Percentiles rank a stretch among this genome's conserved stretches.
These are phyloP conservation scores for Colletotrichum noveboracense DNA, from an alignment of 2,329 filamentous ascomycete genomes.

Conservation along the genomic window DNA sequence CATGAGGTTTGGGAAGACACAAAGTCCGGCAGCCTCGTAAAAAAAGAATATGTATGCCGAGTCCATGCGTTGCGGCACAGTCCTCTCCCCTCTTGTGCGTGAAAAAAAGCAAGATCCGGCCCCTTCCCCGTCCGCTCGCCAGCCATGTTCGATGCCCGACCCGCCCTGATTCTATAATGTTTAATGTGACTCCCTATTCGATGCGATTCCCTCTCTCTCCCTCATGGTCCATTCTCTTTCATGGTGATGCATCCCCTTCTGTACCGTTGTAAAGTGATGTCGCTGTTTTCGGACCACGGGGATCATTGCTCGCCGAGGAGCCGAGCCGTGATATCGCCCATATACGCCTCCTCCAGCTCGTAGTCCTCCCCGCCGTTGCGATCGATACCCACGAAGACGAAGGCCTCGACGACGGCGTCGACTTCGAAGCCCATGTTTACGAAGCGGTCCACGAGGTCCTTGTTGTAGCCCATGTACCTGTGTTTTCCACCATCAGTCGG, in stretches of 20 bases:
- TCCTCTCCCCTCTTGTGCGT: neutral
- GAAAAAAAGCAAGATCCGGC: neutral
- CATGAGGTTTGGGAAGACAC: neutral
- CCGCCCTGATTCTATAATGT: neutral
- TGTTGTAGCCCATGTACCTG: slow-evolving; percentile 89
- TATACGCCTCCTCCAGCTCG: slow-evolving; percentile 85
- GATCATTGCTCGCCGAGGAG: slow-evolving; percentile 76
- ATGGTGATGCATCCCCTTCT: neutral
- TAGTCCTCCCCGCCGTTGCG: slow-evolving; percentile 80
- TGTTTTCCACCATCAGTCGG: neutral
- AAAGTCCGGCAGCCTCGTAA: neutral
- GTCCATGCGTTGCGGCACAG: neutral
- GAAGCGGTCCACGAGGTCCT: slow-evolving; percentile 82
- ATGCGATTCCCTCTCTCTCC: neutral
- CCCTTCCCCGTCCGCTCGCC: neutral
- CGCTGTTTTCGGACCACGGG: neutral
- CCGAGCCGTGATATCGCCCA: slow-evolving; percentile 87
- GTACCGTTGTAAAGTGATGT: neutral
- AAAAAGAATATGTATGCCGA: neutral
- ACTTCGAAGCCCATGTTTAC: slow-evolving; percentile 91
- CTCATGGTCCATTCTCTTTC: neutral
- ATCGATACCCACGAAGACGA: slow-evolving; percentile 82
- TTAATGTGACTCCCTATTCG: neutral
- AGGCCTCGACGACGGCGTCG: slow-evolving; percentile 84
- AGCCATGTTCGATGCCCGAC: neutral